Conservation (phyloP, 768 basidiomycete species). For the Gymnopilus dilepis region DNA sequence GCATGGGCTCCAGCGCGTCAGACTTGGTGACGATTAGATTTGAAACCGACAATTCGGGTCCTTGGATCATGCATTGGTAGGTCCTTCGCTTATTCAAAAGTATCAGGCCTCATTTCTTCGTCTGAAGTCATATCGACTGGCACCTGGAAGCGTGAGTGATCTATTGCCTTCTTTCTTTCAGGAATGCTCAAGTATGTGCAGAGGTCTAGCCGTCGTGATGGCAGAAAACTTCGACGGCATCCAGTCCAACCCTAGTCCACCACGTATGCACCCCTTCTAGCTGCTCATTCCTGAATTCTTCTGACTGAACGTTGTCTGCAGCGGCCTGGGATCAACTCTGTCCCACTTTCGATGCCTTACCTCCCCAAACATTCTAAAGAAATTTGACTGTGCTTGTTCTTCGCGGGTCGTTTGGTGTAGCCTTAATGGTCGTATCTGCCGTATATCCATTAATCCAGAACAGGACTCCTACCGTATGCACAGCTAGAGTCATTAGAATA, state of each 20-base stretch:
- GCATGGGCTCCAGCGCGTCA: conserved; percentile 26
- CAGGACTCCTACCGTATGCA: not conserved
- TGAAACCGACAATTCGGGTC: conserved; percentile 66
- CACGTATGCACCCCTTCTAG: conserved; percentile 24
- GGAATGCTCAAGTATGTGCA: not conserved
- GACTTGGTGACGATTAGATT: conserved; percentile 60
- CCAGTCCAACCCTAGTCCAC: conserved; percentile 19
- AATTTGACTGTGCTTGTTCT: not conserved
- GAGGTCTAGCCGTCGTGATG: conserved; percentile 40
- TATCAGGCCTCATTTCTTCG: not conserved
- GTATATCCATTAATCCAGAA: not conserved
- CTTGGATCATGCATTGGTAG: conserved; percentile 48
- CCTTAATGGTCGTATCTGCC: too few relatives aligned
- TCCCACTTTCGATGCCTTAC: conserved; percentile 33
- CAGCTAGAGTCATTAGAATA: not conserved
- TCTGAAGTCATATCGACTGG: conserved; percentile 49
- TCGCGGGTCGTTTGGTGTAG: too few relatives aligned
- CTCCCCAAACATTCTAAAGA: conserved; percentile 18
- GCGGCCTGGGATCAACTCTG: conserved; percentile 42
- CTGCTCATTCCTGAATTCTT: not conserved
- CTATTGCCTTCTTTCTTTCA: not conserved
- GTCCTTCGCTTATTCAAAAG: conserved; percentile 12
- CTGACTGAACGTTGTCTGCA: conserved; percentile 3
- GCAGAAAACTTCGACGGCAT: conserved; percentile 37
- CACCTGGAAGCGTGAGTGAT: conserved; percentile 46